phyloP scores from a whole-genome alignment of 345 rosid genomes.

The Cardiospermum halicacabum region DNA sequence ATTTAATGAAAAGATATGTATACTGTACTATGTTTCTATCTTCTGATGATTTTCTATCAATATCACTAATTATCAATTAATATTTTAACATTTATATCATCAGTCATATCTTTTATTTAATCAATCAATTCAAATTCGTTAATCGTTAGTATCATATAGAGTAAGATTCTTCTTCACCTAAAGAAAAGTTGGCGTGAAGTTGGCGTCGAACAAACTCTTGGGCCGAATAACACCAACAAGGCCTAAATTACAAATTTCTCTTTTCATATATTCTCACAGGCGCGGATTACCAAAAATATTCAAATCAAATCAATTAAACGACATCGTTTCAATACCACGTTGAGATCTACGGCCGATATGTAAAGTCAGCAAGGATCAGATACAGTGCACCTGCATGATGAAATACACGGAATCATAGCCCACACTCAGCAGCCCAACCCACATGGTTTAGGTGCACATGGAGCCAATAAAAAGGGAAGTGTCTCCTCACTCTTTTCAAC shows the following conservation, averaged over 20 bases:
- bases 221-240: not conserved
- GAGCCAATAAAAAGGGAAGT: constrained; percentile 24
- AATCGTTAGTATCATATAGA: no score
- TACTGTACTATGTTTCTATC: no score
- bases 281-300: not conserved
- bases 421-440: not conserved
- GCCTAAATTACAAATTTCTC: not conserved
- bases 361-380: not conserved
- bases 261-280: not conserved
- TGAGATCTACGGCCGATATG: not conserved
- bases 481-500: constrained; percentile 17
- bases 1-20: no score
- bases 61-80: no score
- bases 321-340: not conserved
- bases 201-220: not conserved
- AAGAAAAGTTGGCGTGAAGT: no score
- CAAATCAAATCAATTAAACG: not conserved
- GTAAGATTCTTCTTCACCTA: no score
- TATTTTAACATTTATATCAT: no score
- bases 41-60: no score
- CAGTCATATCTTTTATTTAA: no score
- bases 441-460: not conserved
- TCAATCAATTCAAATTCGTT: no score
- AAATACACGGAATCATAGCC: not conserved
- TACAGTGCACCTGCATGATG: not conserved